Base-by-base conservation (phyloP, 139 green algal species). In the Desmodesmus armatus region DNA sequence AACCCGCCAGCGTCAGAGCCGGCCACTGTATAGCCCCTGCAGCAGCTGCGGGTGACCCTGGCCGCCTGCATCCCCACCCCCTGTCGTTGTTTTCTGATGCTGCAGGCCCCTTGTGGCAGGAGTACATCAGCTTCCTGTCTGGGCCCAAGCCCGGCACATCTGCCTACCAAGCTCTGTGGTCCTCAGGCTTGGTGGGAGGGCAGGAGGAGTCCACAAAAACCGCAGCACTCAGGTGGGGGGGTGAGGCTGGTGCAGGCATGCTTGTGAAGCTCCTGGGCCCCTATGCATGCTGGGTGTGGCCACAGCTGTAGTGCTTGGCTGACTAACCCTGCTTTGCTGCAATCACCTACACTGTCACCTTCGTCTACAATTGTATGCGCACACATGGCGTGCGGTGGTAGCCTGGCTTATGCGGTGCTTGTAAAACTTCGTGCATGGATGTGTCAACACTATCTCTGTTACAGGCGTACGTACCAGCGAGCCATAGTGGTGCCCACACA, bases 61-160 rank as follows among this genome's bases (percentile, higher is more conserved):
- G 49, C 44, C 62, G 6, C 62, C 62, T 27, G 62, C 62, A 15
- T 13, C 21, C 62, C 62, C 62, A 6, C 13, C 62, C 25, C 25
- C 62, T 70, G 25, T 39, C 53, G 53, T 63, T 63, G 5, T 33
- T 44, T 78, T 27, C 25, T 72, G 63, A 31, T 44, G 40, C 40
- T 44, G 27, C 87, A 40, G 94, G 93, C 17, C 73, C 73, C 37
- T 82, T 99, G 51, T 99, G 96, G 96, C 89, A 93, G 63, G 96
- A 99, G 66, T 97, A 95, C 88, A 88, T 98, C 19, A 41, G 78
- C 9, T 96, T 96, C 82, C 85, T 99, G 85, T 82, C 92, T 58
- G 77, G 43, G 0, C 90, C 92, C 6, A 91, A 93, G 73, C 83
- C 89, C 0, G 94, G 93, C 31, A 91, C 87, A 25, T 85, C 92